A percentile compares a stretch with the other conserved stretches of the same genome.
phyloP scores from a whole-genome alignment of 352 stramenopile species.

The Pythium dissimile region DNA sequence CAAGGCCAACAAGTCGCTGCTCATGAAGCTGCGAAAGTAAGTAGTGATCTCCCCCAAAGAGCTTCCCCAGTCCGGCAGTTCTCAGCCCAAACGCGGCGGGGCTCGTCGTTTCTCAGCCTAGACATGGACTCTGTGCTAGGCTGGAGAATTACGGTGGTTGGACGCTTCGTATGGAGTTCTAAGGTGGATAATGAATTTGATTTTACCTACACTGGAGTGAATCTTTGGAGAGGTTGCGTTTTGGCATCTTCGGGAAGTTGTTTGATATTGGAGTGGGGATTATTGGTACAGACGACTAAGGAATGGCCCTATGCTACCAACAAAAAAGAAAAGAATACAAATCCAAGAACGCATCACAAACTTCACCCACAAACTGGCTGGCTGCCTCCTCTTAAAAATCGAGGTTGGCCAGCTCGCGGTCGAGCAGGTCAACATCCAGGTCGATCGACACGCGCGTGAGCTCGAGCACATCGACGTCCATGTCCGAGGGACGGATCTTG shows the following conservation, averaged over 20 bases:
- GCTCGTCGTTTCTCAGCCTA: too few relatives aligned
- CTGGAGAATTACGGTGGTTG: background rate
- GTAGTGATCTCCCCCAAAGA: background rate
- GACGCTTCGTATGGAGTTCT: too few relatives aligned
- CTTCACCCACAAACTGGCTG: background rate
- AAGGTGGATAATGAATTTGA: conserved; percentile 1
- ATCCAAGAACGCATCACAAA: background rate
- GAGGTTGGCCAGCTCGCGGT: conserved; percentile 58
- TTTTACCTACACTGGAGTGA: background rate
- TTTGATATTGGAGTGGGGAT: background rate
- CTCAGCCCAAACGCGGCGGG: too few relatives aligned
- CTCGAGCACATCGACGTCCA: conserved; percentile 66
- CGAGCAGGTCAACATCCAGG: conserved; percentile 59
- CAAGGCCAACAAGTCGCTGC: conserved; percentile 96
- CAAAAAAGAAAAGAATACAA: too few relatives aligned
- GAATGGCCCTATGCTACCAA: too few relatives aligned
- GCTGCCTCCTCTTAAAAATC: conserved; percentile 22
- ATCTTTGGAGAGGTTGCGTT: too few relatives aligned
- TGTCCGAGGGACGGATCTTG: conserved; percentile 70
- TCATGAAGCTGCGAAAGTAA: conserved; percentile 97
- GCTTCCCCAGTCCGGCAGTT: too few relatives aligned
- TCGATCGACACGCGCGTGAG: conserved; percentile 50
- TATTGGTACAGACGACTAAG: conserved; percentile 1
- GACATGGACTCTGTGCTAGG: too few relatives aligned
- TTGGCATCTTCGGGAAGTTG: background rate